These are phyloP conservation scores for Monosporascus sp. DNA, from an alignment of 2,329 filamentous ascomycete genomes.

Conservation along the genomic window DNA sequence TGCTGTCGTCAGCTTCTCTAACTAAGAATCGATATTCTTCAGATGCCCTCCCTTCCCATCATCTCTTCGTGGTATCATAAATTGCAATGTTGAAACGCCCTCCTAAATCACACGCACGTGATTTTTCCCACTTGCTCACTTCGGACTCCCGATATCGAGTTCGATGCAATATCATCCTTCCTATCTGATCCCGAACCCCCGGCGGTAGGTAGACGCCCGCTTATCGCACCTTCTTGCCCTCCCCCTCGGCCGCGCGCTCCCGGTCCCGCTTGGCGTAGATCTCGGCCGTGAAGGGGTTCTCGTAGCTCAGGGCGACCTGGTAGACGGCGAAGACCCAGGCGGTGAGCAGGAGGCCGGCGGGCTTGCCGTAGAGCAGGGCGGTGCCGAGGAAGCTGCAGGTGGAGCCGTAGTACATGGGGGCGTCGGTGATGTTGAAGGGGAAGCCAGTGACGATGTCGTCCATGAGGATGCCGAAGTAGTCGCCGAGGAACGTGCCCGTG, in stretches of 20 bases:
- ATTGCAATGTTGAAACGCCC: too few species aligned
- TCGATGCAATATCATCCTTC: background rate
- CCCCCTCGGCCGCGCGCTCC: constrained; percentile 40
- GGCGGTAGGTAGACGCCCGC: too few species aligned
- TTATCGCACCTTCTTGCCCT: constrained; percentile 49
- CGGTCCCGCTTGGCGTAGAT: constrained; percentile 86
- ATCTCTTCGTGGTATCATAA: too few species aligned
- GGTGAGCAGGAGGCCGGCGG: constrained; percentile 76
- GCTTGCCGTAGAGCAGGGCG: constrained; percentile 78
- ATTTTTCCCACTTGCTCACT: too few species aligned
- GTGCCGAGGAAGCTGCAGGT: constrained; percentile 89
- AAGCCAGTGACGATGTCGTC: constrained; percentile 91
- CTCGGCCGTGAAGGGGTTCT: constrained; percentile 89
- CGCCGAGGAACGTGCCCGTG: constrained; percentile 92
- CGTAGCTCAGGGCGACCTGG: constrained; percentile 72
- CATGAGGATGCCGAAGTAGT: constrained; percentile 99
- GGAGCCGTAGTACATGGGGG: constrained; percentile 95
- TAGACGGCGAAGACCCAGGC: constrained; percentile 72
- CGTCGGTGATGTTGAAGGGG: constrained; percentile 85
- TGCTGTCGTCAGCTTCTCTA: background rate
- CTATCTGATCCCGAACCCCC: background rate
- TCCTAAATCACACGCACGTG: too few species aligned
- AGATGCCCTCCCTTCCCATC: background rate
- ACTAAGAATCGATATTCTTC: background rate
- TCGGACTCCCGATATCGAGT: constrained; percentile 2